phyloP scores from a whole-genome alignment of 1,139 yeast species.

The Zygoascus sp. region DNA sequence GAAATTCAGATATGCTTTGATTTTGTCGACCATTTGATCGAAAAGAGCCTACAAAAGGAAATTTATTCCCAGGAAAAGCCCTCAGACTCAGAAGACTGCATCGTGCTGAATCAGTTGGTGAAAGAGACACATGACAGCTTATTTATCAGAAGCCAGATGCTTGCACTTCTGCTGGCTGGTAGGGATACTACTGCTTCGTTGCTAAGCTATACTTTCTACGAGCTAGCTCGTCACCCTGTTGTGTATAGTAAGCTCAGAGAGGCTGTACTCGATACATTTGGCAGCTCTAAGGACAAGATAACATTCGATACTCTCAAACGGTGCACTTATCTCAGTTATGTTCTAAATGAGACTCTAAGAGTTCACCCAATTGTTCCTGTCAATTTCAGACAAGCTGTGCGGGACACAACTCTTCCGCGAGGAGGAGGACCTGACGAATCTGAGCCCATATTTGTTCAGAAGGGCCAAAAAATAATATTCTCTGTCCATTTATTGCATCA shows the following conservation, averaged over 20 bases:
- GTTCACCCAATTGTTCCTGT: constrained; percentile 55
- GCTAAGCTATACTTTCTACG: constrained; percentile 45
- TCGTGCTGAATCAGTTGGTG: constrained; percentile 48
- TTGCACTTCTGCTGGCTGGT: constrained; percentile 52
- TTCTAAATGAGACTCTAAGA: constrained; percentile 50
- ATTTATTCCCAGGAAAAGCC: constrained; percentile 12
- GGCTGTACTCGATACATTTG: constrained; percentile 36
- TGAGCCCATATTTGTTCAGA: constrained; percentile 44
- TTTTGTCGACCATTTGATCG: constrained; percentile 35
- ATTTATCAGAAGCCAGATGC: constrained; percentile 49
- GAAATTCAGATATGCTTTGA: constrained; percentile 27
- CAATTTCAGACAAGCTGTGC: constrained; percentile 46
- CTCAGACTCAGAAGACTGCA: constrained; percentile 27
- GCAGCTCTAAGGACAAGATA: constrained; percentile 21
- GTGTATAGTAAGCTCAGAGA: constrained; percentile 40
- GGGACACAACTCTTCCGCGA: constrained; percentile 46
- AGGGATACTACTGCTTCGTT: constrained; percentile 57
- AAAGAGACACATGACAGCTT: constrained; percentile 48
- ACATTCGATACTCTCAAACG: constrained; percentile 50
- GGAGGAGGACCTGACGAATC: constrained; percentile 49
- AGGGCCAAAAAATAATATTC: constrained; percentile 47
- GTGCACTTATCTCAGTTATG: constrained; percentile 45
- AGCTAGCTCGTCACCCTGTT: constrained; percentile 44
- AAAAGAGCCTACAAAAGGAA: constrained; percentile 26
- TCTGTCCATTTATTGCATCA: constrained; percentile 48